phyloP scores from a whole-genome alignment of 306 rosid genomes.

The Inga laurina region DNA sequence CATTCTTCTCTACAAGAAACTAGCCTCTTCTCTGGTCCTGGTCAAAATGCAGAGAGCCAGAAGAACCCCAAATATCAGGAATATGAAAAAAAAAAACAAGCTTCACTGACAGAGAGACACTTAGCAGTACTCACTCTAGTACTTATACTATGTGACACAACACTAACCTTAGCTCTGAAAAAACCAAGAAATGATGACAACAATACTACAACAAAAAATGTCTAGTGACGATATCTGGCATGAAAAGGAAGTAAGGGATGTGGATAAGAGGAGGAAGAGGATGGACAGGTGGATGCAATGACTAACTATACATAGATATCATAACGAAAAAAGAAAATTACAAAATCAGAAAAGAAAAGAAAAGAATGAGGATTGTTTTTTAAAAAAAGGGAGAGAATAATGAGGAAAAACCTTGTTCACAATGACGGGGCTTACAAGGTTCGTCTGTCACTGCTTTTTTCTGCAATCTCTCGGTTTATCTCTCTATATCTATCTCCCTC shows the following conservation, averaged over 20 bases:
- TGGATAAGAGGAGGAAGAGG: conserved; percentile 19
- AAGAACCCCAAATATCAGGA: conserved; percentile 40
- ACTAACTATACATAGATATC: conserved; percentile 17
- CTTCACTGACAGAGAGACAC: conserved; percentile 19
- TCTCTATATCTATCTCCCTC: background rate
- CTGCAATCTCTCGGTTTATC: conserved; percentile 26
- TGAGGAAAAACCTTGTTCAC: conserved; percentile 67
- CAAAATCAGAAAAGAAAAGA: background rate
- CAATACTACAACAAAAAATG: conserved; percentile 13
- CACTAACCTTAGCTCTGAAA: conserved; percentile 46
- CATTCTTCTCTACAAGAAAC: conserved; percentile 47
- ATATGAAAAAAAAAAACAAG: conserved; percentile 31
- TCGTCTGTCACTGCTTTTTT: conserved; percentile 32
- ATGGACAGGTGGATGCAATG: background rate
- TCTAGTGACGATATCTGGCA: background rate
- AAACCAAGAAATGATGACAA: conserved; percentile 34
- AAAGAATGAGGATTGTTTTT: background rate
- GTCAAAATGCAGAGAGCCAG: conserved; percentile 42
- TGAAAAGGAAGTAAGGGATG: background rate
- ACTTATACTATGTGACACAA: conserved; percentile 33
- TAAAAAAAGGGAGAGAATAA: conserved; percentile 32
- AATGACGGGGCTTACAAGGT: conserved; percentile 69
- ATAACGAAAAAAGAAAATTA: background rate
- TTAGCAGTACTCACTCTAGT: background rate
- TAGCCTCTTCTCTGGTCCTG: conserved; percentile 41